Conservation (phyloP, 2,329 filamentous ascomycete genomes). For the Exophiala sideris region DNA sequence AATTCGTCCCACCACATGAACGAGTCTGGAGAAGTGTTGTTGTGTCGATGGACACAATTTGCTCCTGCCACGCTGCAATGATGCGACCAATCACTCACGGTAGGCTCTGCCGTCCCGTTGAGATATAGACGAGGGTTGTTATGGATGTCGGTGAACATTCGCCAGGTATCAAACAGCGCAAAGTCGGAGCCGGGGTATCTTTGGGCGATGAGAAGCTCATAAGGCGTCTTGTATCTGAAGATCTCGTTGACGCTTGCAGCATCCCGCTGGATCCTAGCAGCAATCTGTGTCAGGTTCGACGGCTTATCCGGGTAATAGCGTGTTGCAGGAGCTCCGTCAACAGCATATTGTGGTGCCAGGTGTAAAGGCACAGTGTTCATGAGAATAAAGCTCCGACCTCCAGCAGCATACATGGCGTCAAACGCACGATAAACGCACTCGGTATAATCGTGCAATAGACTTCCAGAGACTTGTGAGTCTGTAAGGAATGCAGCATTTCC, state of each 20-base stretch:
- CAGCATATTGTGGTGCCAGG: background rate
- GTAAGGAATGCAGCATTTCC: background rate
- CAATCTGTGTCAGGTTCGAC: conserved; percentile 48
- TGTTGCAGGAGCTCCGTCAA: background rate
- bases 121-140: conserved; percentile 59
- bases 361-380: background rate
- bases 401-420: background rate
- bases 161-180: conserved; percentile 65
- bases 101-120: conserved; percentile 58
- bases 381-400: background rate
- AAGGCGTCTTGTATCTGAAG: conserved; percentile 50
- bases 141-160: conserved; percentile 48
- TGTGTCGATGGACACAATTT: background rate
- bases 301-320: conserved; percentile 34
- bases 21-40: conserved; percentile 6
- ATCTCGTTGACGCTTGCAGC: conserved; percentile 47
- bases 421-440: background rate
- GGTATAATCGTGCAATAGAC: background rate
- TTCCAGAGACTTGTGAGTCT: background rate
- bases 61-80: conserved; percentile 44
- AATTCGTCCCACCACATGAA: conserved; percentile 50
- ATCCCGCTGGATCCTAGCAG: conserved; percentile 50
- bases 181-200: conserved; percentile 56
- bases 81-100: conserved; percentile 58
- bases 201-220: conserved; percentile 39